Percentiles rank a stretch among this genome's conserved stretches.
Conservation (phyloP, 768 basidiomycete species). For the Podaxis sp. region DNA sequence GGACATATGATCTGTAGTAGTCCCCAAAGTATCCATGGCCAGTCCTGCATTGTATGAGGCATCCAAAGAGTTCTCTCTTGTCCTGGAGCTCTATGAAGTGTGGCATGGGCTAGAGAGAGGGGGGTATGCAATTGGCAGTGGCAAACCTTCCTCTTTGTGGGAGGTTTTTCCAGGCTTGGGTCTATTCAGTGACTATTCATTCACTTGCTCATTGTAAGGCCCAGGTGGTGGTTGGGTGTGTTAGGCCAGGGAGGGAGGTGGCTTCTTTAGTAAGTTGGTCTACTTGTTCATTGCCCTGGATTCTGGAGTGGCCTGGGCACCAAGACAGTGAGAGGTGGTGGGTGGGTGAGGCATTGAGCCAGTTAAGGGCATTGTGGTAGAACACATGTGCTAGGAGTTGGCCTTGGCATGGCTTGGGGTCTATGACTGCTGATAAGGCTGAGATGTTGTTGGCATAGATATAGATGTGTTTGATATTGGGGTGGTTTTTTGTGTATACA, state of each 20-base stretch:
- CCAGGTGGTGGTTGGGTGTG: neutral
- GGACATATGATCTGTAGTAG: slow-evolving; percentile 17
- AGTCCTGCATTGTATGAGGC: slow-evolving; percentile 25
- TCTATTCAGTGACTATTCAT: neutral
- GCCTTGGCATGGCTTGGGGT: slow-evolving; percentile 21
- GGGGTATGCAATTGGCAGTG: neutral
- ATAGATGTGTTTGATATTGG: slow-evolving; percentile 15
- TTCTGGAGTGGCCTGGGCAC: slow-evolving; percentile 22
- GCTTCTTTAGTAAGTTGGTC: neutral
- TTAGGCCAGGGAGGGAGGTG: neutral
- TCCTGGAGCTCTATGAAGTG: neutral
- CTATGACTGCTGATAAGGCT: slow-evolving; percentile 19
- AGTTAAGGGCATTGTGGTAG: slow-evolving; percentile 2
- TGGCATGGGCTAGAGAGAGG: neutral
- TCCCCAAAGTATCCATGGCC: slow-evolving; percentile 26
- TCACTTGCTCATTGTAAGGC: neutral
- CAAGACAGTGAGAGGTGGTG: slow-evolving; percentile 19
- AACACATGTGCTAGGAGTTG: slow-evolving; percentile 21
- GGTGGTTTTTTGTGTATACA: neutral
- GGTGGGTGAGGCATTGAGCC: slow-evolving; percentile 15
- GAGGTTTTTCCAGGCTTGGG: neutral
- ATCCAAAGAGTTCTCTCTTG: slow-evolving; percentile 15
- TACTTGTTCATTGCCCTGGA: slow-evolving; percentile 23
- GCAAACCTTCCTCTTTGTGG: neutral
- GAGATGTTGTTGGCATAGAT: slow-evolving; percentile 27